Conservation (phyloP, 805 yeast species). For the Metahyphopichia silvanorum region DNA sequence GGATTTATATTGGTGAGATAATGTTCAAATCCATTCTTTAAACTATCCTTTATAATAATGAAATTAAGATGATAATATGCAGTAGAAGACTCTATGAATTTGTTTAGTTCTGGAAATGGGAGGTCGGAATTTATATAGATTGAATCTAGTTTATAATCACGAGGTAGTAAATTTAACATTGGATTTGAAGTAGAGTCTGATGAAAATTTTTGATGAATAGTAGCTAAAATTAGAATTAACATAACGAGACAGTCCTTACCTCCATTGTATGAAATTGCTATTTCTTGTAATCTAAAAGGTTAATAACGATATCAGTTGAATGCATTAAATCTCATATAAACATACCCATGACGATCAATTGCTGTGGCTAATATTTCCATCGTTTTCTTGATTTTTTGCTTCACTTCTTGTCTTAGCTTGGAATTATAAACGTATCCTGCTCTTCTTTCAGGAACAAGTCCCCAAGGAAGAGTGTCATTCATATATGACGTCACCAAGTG, state of each 20-base stretch:
- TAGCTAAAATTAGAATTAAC: slow-evolving; percentile 70
- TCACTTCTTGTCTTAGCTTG: slow-evolving; percentile 20
- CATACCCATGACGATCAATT: slow-evolving; percentile 31
- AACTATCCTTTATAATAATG: slow-evolving; percentile 39
- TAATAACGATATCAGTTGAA: too few species aligned
- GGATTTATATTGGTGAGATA: slow-evolving; percentile 52
- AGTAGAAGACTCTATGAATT: slow-evolving; percentile 59
- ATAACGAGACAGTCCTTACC: slow-evolving; percentile 96
- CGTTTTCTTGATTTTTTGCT: slow-evolving; percentile 23
- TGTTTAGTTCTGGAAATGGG: slow-evolving; percentile 68
- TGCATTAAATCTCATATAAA: slow-evolving; percentile 6
- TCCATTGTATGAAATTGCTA: slow-evolving; percentile 88
- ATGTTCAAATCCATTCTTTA: slow-evolving; percentile 67
- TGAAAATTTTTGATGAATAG: slow-evolving; percentile 25
- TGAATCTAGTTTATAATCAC: slow-evolving; percentile 43
- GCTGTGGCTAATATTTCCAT: slow-evolving; percentile 25
- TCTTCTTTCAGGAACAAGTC: slow-evolving; percentile 13
- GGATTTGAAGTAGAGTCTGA: slow-evolving; percentile 10
- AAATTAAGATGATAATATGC: slow-evolving; percentile 52
- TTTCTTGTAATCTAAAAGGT: slow-evolving; percentile 37
- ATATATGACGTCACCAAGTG: slow-evolving; percentile 28
- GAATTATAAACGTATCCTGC: slow-evolving; percentile 18
- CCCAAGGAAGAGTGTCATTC: slow-evolving; percentile 25
- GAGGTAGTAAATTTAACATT: slow-evolving; percentile 14
- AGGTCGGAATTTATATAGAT: slow-evolving; percentile 75